Evolutionary conservation across 768 basidiomycete genomes (phyloP), one percentile per base, ranked within the genome.

Genomic region (Serendipita vermifera): DNA sequence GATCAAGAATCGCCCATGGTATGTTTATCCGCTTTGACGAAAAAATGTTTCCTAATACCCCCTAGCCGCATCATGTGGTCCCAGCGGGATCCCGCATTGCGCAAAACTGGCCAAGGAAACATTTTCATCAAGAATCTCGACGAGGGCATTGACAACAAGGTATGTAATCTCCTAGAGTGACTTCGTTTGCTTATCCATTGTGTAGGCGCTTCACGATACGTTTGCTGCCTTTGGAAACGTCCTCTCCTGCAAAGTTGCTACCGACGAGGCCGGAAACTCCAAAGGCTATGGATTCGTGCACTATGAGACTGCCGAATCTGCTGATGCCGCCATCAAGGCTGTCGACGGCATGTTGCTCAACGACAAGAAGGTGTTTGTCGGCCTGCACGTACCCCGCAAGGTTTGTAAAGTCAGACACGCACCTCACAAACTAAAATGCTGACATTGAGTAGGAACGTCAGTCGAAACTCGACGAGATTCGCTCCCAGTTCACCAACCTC

Each of bases 41-140:
- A 15, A 24, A 11, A n/a, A n/a, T 56, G 15, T 36, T 55, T 31
- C 38, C 58, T 51, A 32, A 32, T 2, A 5, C 46, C 7, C 35
- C 33, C 17, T 62, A 90, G 87, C 77, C 90, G 96, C 65, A 99
- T 99, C 79, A 99, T 99, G 96, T 98, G 96, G 94, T 97, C 93
- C 66, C 96, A 98, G 80, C 89, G 96, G 70, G 96, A 98, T 75
- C 96, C 96, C 58, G 90, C 92, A 63, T 83, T 99, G 68, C 88
- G 96, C 72, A 98, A 98, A 82, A 97, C 92, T 61, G 92, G 92
- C 61, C 92, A 97, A 75, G 96, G 96, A 71, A 99, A 99, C 71
- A 91, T 99, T 67, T 99, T 99, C 76, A 98, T 99, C 75, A 99
- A 99, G 77, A 99, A 99, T 74, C 74, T 99, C 63, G 93, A 96